These are phyloP conservation scores for Pseudogymnoascus sp. DNA, from an alignment of 2,329 filamentous ascomycete species.

Conservation along the genomic window DNA sequence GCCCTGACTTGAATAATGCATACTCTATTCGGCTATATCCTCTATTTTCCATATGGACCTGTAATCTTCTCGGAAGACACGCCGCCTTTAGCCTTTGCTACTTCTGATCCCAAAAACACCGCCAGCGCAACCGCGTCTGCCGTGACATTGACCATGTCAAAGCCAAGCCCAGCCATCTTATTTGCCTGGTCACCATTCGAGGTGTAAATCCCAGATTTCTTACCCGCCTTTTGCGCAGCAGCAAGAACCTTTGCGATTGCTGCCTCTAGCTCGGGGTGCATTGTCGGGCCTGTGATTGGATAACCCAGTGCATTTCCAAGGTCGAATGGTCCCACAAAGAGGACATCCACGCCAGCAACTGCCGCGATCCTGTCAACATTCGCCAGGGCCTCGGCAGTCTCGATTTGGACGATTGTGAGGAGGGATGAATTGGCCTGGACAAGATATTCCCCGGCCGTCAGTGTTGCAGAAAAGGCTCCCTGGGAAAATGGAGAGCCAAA, in stretches of 20 bases:
- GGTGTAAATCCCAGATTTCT: conserved; percentile 57
- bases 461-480: conserved; percentile 40
- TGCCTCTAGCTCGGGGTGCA: conserved; percentile 49
- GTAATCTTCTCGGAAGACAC: conserved; percentile 22
- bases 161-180: conserved; percentile 47
- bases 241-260: conserved; percentile 52
- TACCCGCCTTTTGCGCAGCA: conserved; percentile 53
- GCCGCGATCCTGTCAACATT: conserved; percentile 54
- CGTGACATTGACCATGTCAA: conserved; percentile 53
- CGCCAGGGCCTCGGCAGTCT: conserved; percentile 55
- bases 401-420: conserved; percentile 60
- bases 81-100: conserved; percentile 41
- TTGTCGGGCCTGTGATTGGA: conserved; percentile 52
- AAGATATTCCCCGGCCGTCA: conserved; percentile 48
- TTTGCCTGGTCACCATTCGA: conserved; percentile 49
- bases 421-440: conserved; percentile 49
- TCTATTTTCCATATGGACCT: conserved; percentile 26
- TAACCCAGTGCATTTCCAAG: conserved; percentile 57
- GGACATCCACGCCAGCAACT: conserved; percentile 51
- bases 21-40: conserved; percentile 14
- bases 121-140: conserved; percentile 48
- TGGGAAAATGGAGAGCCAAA: conserved; percentile 49
- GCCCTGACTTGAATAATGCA: background rate
- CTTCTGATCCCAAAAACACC: conserved; percentile 37
- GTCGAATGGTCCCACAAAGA: conserved; percentile 61